Evolutionary conservation across 1,139 yeast species (phyloP), one percentile per base, ranked within the genome.

Genomic region (Suhomyces guaymorum): DNA sequence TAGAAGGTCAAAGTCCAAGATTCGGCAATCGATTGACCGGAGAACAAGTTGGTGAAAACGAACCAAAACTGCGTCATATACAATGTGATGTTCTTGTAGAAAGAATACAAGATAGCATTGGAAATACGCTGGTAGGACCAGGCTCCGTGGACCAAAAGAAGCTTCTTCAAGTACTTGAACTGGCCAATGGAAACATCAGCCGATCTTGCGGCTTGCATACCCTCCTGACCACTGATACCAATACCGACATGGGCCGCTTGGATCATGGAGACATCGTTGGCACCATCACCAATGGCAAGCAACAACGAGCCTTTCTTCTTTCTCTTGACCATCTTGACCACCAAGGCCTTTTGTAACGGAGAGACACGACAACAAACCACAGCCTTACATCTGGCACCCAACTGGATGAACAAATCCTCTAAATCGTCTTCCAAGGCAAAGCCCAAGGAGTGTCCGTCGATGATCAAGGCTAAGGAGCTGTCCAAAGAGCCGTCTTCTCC

Each of bases 221-320:
- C 99, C 65, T 94, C 98, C 87, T 88, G 86, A 49, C 99, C 99
- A 54, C 94, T 87, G 48, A 92, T 92, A 56, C 99, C 99, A 28
- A 92, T 95, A 42, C 99, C 99, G 33, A 92, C 96, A 60, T 92
- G 96, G 0, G 98, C 98, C 10, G 97, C 97, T 61, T 92, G 98
- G 49, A 92, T 92, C 99, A 92, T 92, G 28, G 96, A 86, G 19
- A 92, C 98, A 66, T 92, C 99, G 55, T 92, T 92, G 4, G 98
- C 97, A 49, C 98, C 99, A 63, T 92, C 99, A 35, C 99, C 99
- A 55, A 92, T 85, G 0, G 98, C 97, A 42, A 94, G 70, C 16
- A 94, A 65, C 51, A 92, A 66, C 0, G 95, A 83, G 39, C 82
- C 78, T 46, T 84, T 78, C 52, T 87, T 80, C 52, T 87, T 82